Evolutionary conservation across 306 rosid genomes (phyloP), one percentile per base, ranked within the genome.

Genomic region (Sphenostylis stenocarpa): DNA sequence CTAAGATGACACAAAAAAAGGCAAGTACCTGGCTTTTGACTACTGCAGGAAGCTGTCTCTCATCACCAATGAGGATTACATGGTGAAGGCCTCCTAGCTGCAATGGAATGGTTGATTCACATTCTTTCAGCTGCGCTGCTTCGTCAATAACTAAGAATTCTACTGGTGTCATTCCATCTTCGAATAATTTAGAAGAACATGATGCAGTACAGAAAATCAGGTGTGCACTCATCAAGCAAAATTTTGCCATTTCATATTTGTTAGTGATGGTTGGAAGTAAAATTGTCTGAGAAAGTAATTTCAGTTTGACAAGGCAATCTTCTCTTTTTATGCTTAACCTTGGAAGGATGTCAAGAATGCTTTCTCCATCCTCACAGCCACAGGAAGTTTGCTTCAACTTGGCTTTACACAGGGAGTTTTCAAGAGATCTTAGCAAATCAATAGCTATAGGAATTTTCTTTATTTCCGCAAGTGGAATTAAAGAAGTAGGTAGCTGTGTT

Each of bases 51-150:
- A 88, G 86, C 33, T 88, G 93, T 36, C 58, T 53, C 58, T 88
- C 92, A 44, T 88, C 92, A 20, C 88, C 88, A 23, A 86, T 79
- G 16, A 86, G 87, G 19, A 86, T 75, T 19, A 78, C 88, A 62
- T 78, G 75, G 38, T 76, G 65, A 21, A 82, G 64, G 29, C 87
- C 87, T 26, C 80, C 69, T 17, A 86, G 77, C 74, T 82, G 88
- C 72, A 88, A 33, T 14, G 92, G 90, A 48, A 88, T 82, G 17
- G 82, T 71, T 2, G 90, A 86, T 57, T 88, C 92, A 45, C 92
- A 88, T 80, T 86, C 92, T 57, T 78, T 88, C 13, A 88, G 86
- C 56, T 82, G 85, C 2, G 88, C 93, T 26, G 87, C 90, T 76
- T 89, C 93, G 45, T 89, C 93, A 53, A 89, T 81, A 17, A 89